Base-by-base conservation (phyloP, 371 early-diverging fungal species). In the Actinomortierella wolfii region DNA sequence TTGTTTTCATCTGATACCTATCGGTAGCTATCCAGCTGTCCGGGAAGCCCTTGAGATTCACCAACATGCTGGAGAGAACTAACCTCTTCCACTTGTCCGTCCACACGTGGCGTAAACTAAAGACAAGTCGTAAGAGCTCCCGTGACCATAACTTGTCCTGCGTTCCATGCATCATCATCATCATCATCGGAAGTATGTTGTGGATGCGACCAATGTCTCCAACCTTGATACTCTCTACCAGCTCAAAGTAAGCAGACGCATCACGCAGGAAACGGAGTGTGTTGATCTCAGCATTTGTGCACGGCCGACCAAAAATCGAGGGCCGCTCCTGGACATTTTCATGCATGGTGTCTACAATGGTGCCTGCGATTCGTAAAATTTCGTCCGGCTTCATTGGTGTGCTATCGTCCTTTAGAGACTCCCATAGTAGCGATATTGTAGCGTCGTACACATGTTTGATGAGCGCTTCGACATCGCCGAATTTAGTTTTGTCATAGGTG, bases 181-280 rank as follows among this genome's bases (percentile, higher is more conserved):
- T n/a, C n/a, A n/a, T n/a, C n/a, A n/a, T n/a, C n/a, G n/a, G n/a
- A n/a, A n/a, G n/a, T n/a, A n/a, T n/a, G n/a, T n/a, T n/a, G n/a
- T n/a, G n/a, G n/a, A n/a, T n/a, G n/a, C n/a, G n/a, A n/a, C n/a
- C n/a, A n/a, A n/a, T n/a, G n/a, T n/a, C n/a, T n/a, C n/a, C n/a
- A n/a, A n/a, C 54, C 34, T 61, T 54, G 49, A 54, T 41, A 43
- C 54, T 55, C 24, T 52, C 54, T 26, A 14, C 11, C 17, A 61
- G 49, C 61, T 61, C 61, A 6, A 61, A 49, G 46, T 61, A 39
- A 40, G 49, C 54, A 1, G 43, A 41, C 23, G 54, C 39, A 48
- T 61, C 61, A 2, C 48, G 60, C 29, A 61, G 41, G 49, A 61
- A 54, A 20, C 53, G 40, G 15, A 61, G 48, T 48, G 43, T 15